Evolutionary conservation across 441 rosid genomes (phyloP), one percentile per base, ranked within the genome.

Genomic region (Metrosideros polymorpha): DNA sequence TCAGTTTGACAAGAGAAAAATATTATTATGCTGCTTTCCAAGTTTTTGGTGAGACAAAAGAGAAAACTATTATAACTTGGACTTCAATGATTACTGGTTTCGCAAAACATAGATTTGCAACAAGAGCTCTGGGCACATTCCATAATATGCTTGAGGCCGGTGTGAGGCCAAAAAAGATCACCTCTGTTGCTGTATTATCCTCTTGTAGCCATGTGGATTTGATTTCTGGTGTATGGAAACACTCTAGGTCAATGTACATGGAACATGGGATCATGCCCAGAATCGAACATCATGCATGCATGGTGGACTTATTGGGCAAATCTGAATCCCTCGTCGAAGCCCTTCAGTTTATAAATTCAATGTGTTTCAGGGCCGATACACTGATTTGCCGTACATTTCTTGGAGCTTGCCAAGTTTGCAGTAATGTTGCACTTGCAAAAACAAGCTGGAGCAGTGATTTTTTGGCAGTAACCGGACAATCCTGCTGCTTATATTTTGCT

Each of bases 71-170:
- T 76, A 91, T 93, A 87, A 92, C 96, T 19, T 95, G 95, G 94
- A 94, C 96, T 84, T 91, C 96, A 15, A 94, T 94, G 95, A 91
- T 94, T 84, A 92, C 94, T 18, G 98, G 94, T 57, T 93, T 93
- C 29, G 91, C 96, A 8, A 94, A 94, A 89, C 97, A 94, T 55
- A 96, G 96, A 85, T 92, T 88, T 22, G 95, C 94, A 50, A 32
- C 76, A 15, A 53, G 76, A 85, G 96, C 96, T 71, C 87, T 93
- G 57, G 92, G 93, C 85, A 91, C 89, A 54, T 95, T 94, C 85
- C 50, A 87, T 50, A 35, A 89, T 75, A 94, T 95, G 98, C 90
- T 79, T 6, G 89, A 89, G 84, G 89, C 86, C 51, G 89, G 90
- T n/a, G 86, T 90, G 63, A 90, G 85, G 85, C 97, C 97, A 82